phyloP scores from a whole-genome alignment of 345 rosid genomes.

The Turritis glabra region DNA sequence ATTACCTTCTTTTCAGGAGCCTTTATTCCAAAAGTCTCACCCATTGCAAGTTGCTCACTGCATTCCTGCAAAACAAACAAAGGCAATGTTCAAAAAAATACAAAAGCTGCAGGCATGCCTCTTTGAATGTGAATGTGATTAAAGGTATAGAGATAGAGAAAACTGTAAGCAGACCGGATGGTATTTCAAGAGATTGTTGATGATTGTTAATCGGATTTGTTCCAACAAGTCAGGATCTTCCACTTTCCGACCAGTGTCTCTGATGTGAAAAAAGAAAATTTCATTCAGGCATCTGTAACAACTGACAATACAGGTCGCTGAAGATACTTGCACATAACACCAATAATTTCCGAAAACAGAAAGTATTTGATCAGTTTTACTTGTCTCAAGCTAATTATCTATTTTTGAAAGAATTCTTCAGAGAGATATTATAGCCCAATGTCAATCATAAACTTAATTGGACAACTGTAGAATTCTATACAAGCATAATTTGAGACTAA shows the following conservation, averaged over 20 bases:
- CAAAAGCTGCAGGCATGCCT: background rate
- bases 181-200: slow-evolving; percentile 90
- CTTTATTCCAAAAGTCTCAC: slow-evolving; percentile 90
- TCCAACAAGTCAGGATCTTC: slow-evolving; percentile 93
- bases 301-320: background rate
- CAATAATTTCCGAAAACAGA: background rate
- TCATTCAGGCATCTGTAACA: background rate
- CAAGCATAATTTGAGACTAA: background rate
- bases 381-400: background rate
- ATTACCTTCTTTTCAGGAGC: slow-evolving; percentile 86
- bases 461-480: background rate
- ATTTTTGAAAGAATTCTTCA: background rate
- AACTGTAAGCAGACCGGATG: slow-evolving; percentile 74
- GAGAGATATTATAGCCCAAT: background rate
- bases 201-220: slow-evolving; percentile 87
- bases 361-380: background rate
- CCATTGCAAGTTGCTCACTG: slow-evolving; percentile 89
- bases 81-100: background rate
- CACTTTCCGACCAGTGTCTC: slow-evolving; percentile 93
- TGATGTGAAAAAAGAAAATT: slow-evolving; percentile 34
- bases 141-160: background rate
- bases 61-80: slow-evolving; percentile 63
- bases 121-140: background rate
- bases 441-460: background rate
- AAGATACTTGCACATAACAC: background rate